Evolutionary conservation across 352 stramenopile species (phyloP), one percentile per base, ranked within the genome.

Genomic region (Phytophthora pluvialis): DNA sequence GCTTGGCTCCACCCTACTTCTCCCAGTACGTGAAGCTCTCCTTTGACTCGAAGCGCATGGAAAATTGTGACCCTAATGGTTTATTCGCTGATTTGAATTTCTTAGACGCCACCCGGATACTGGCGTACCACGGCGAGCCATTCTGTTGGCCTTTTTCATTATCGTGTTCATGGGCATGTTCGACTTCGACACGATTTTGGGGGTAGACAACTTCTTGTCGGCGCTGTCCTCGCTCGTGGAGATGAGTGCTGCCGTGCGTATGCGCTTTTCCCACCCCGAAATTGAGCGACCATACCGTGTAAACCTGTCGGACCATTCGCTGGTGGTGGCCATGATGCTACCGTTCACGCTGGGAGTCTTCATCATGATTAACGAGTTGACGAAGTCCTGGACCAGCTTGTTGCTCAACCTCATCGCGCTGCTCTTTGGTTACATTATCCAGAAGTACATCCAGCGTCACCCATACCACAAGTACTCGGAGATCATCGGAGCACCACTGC

Each of bases 141-240:
- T 95, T 46, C 40, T 90, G 29, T 59, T 93, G 36, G 86, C 85
- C 44, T 90, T 93, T 35, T 75, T 71, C 51, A 89, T 95, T 54
- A 93, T 95, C 35, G 76, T 89, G 4, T 81, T 84, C 58, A 89
- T 93, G 78, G 82, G 83, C 1, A 65, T 91, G 28, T 90, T 95
- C 21, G 84, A 93, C 49, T 95, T 95, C 45, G 78, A 89, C 60
- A 86, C 81, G 39, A 95, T 94, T 48, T 67, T 93, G 52, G 85
- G 80, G 28, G 80, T 95, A 25, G 83, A 91, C 60, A 95, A 95
- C 65, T 91, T 95, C 46, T 52, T 92, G 15, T 92, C 81, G 9
- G 81, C 75, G n/a, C 63, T 93, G 21, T 77, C 86, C 49, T 88
- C 79, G 1, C 60, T 95, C 13, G 78, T 92, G 5, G 86, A 95